Conservation (phyloP, 495 filamentous ascomycete species). For the Xylaria castorea region DNA sequence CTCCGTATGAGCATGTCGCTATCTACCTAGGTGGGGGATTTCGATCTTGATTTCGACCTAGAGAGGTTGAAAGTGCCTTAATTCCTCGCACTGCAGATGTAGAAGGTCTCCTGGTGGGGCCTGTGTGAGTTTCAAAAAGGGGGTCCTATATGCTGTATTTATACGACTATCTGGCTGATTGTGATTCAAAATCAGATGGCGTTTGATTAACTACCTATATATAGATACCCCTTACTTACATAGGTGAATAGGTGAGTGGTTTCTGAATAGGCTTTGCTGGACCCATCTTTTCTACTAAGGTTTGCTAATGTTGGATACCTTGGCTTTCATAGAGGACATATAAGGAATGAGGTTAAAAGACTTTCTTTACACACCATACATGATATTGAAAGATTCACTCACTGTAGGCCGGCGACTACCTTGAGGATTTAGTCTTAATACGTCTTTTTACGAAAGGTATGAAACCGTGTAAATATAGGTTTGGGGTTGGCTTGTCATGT, state of each 20-base stretch:
- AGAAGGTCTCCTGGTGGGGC: background rate
- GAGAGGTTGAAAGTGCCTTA: background rate
- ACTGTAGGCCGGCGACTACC: background rate
- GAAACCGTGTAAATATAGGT: background rate
- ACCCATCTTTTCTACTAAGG: background rate
- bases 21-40: background rate
- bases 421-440: background rate
- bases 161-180: background rate
- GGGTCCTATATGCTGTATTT: background rate
- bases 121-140: background rate
- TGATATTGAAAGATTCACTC: background rate
- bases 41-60: background rate
- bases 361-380: background rate
- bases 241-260: background rate
- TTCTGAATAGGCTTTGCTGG: background rate
- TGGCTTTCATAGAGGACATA: background rate
- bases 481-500: background rate
- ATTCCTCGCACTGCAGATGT: background rate
- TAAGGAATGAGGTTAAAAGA: background rate
- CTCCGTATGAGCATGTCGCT: background rate
- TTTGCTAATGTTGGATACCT: background rate
- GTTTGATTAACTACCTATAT: background rate
- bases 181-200: background rate
- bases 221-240: slow-evolving; percentile 1
- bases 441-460: background rate